Base-by-base conservation (phyloP, 805 yeast species). In the Suhomyces vadensis region DNA sequence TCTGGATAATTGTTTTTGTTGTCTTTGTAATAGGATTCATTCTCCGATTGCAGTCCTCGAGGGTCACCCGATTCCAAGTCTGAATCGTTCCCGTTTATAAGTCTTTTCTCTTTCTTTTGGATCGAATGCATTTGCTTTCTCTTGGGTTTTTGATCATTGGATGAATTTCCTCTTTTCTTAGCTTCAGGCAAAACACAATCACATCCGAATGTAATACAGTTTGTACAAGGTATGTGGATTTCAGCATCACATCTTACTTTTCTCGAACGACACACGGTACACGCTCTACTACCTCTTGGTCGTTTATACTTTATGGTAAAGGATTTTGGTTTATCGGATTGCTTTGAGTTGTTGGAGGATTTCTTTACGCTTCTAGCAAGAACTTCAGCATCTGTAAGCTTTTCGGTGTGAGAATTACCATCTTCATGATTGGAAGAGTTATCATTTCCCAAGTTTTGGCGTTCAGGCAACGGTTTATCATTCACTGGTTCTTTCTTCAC, bases 231-330 rank as follows among this genome's bases (percentile, higher is more conserved):
- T 13, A 70, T 70, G 51, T 69, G 75, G 31, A 71, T 70, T 48
- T 70, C 84, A 9, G 85, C 87, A 56, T 83, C 88, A 64, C 95
- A 86, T 26, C 90, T 76, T n/a, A 86, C 94, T 55, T 86, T 86
- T 26, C 94, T 70, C 6, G 83, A 76, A 43, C 88, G 81, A 57
- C 94, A 87, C n/a, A 85, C 85, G 31, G 79, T 75, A 57, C 94
- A 85, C 2, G 91, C 92, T 37, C 87, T 64, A 6, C 85, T 68
- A 0, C 89, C 85, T 41, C 91, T 67, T 38, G 85, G 77, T 50
- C 82, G 56, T 54, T 72, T 78, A 52, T 71, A 73, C 49, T 69
- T 71, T 50, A 73, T 71, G 42, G 75, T 71, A 55, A 71, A 71
- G 1, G 76, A 73, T 51, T 69, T 70, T 8, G 71, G 73, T 44